phyloP scores from a whole-genome alignment of 2,329 filamentous ascomycete genomes.

The Ilyonectria mors-panacis region DNA sequence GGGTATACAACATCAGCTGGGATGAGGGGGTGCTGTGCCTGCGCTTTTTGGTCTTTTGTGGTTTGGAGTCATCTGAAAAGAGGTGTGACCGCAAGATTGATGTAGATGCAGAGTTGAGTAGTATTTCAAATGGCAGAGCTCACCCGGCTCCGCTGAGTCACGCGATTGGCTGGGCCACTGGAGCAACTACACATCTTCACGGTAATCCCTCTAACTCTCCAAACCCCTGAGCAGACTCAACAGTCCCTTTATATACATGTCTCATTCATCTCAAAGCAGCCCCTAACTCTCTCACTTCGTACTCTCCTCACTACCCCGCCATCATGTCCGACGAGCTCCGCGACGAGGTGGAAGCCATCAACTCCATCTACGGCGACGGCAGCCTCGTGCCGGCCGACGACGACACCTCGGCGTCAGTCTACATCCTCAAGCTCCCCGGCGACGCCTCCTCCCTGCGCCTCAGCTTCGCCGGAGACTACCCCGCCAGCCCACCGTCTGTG shows the following conservation, averaged over 20 bases:
- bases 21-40: no score
- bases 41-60: no score
- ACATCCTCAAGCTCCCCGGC: conserved; percentile 78
- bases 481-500: conserved; percentile 79
- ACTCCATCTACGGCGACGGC: conserved; percentile 84
- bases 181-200: no score
- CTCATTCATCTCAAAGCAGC: neutral
- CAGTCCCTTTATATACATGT: neutral
- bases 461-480: conserved; percentile 82
- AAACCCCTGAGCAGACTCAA: neutral
- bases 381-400: conserved; percentile 66
- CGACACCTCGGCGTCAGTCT: conserved; percentile 51
- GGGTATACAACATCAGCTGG: no score
- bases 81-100: no score
- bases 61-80: no score
- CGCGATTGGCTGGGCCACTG: no score
- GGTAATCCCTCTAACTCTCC: conserved; percentile 26
- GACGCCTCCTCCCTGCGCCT: conserved; percentile 72
- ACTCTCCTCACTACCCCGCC: conserved; percentile 7
- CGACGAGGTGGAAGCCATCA: conserved; percentile 86
- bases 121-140: no score
- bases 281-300: neutral
- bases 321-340: conserved; percentile 72
- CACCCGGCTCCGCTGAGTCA: no score
- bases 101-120: no score